Evolutionary conservation across 805 yeast genomes (phyloP), one percentile per base, ranked within the genome.

Genomic region (Blastobotrys peoriensis): DNA sequence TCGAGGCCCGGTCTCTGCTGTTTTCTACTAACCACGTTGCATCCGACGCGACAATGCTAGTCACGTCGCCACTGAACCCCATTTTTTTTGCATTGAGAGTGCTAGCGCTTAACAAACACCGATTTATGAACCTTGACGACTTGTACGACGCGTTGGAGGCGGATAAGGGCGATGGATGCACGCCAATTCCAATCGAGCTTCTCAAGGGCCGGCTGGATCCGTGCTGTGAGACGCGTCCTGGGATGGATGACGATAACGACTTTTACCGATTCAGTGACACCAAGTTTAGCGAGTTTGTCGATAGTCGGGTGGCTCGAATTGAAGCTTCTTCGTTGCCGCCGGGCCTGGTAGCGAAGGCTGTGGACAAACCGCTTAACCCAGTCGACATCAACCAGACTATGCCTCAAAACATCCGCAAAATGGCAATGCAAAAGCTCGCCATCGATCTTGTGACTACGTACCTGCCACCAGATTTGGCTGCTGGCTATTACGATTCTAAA

Each of bases 1-100:
- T 37, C 23, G 36, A 47, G 42, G 52, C 53, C 3, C 28, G 37
- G 23, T 51, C 38, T n/a, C 6, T 22, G 8, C 25, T 35, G 18
- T 42, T 44, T 25, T 33, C 34, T 6, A n/a, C 39, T 17, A 46
- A 48, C 33, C n/a, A 21, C 16, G 28, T 52, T n/a, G 19, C 40
- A n/a, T 30, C 39, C 4, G 59, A 58, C 38, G 55, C 57, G 2
- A 20, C 46, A 3, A 16, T 62, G 9, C 41, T 50, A 4, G 57
- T 54, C 3, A 51, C 59, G 3, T 52, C 59, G 5, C 61, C 63
- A 1, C 38, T 61, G 13, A 52, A 60, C 39, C 58, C 62, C 2
- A 27, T 59, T 9, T 60, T 52, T 43, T 41, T 62, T 6, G 41
- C 58, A 1, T 40, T 63, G 16, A 52, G 52, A 1, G 47, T 52